Conservation (phyloP, 2,329 filamentous ascomycete genomes). For the Alternaria consortialis region DNA sequence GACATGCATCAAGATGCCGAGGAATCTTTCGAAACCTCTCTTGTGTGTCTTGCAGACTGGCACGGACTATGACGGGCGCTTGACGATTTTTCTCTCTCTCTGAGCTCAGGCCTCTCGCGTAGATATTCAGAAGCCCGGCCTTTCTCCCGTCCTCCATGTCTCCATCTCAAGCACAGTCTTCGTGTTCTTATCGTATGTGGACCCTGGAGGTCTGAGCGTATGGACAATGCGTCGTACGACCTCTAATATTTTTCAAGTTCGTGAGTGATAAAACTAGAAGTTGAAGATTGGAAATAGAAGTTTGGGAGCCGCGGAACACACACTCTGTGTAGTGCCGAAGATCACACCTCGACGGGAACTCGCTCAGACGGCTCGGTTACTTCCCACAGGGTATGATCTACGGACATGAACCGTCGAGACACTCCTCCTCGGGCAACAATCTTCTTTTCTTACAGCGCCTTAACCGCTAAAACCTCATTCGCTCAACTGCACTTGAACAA, state of each 20-base stretch:
- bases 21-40: background rate
- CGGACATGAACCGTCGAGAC: background rate
- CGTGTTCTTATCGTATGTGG: slow-evolving; percentile 15
- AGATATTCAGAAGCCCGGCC: slow-evolving; percentile 10
- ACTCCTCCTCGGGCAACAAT: background rate
- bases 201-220: slow-evolving; percentile 3
- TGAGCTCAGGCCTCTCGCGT: slow-evolving; percentile 17
- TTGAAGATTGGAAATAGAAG: background rate
- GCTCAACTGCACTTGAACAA: background rate
- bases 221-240: background rate
- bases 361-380: background rate
- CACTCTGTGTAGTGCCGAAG: slow-evolving; percentile 2
- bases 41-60: slow-evolving; percentile 1
- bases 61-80: background rate
- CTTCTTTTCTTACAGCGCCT: slow-evolving; percentile 3
- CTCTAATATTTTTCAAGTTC: background rate
- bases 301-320: background rate
- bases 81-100: slow-evolving; percentile 2
- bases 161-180: slow-evolving; percentile 2
- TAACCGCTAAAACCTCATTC: slow-evolving; percentile 12
- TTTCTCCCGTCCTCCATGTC: slow-evolving; percentile 1
- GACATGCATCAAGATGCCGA: slow-evolving; percentile 1
- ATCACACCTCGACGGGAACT: slow-evolving; percentile 1
- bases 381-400: background rate
- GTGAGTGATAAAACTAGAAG: background rate